Percentiles rank a stretch among this genome's conserved stretches.
phyloP scores from a whole-genome alignment of 495 filamentous ascomycete species.

The Lentithecium fluviatile region DNA sequence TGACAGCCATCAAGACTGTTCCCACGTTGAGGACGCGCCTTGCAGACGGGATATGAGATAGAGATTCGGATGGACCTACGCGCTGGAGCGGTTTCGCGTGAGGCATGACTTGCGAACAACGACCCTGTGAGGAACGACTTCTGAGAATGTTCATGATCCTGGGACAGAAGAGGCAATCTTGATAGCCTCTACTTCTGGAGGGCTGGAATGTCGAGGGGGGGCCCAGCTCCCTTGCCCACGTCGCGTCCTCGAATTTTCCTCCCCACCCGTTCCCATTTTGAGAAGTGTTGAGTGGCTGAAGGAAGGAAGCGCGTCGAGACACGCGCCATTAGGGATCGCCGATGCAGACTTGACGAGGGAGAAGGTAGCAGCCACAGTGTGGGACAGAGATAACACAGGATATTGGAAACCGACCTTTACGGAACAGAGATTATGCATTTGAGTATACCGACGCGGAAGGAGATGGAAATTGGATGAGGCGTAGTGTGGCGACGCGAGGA shows the following conservation, averaged over 20 bases:
- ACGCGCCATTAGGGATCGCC: neutral
- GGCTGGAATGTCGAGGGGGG: conserved; percentile 4
- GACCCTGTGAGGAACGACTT: conserved; percentile 24
- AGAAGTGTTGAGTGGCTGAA: neutral
- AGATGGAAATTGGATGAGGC: neutral
- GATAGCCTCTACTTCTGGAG: neutral
- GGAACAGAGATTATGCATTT: too few species aligned
- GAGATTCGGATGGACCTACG: conserved; percentile 14
- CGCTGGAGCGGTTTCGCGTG: conserved; percentile 10
- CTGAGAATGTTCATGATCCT: conserved; percentile 13
- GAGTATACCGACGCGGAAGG: neutral
- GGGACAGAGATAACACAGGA: too few species aligned
- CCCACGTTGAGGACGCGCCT: conserved; percentile 29
- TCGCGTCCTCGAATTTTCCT: neutral
- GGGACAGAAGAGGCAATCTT: conserved; percentile 2
- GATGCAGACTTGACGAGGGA: neutral
- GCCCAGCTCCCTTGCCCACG: conserved; percentile 15
- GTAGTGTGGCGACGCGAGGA: neutral
- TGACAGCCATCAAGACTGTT: conserved; percentile 24
- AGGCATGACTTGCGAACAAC: conserved; percentile 1
- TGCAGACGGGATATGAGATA: conserved; percentile 27
- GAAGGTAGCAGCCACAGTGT: neutral
- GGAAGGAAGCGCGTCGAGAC: conserved; percentile 7
- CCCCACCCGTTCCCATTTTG: neutral
- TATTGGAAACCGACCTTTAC: too few species aligned